Conservation (phyloP, 176 grass and related monocot species). For the Carex cristatella region DNA sequence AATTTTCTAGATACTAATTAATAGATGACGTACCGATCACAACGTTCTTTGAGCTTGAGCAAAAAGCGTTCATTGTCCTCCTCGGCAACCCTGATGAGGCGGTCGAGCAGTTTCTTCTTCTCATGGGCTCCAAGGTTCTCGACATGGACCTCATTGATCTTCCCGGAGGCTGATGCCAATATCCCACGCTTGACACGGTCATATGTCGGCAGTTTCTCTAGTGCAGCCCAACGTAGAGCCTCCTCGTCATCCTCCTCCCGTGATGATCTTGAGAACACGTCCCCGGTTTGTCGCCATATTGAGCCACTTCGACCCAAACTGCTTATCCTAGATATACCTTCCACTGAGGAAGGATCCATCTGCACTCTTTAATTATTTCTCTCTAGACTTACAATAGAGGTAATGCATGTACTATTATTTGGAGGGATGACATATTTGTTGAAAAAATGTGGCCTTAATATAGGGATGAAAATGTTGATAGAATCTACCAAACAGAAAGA, state of each 20-base stretch:
- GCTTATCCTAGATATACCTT: slow-evolving; percentile 27
- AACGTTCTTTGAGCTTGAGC: slow-evolving; percentile 68
- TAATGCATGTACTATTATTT: neutral
- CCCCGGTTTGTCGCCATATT: slow-evolving; percentile 38
- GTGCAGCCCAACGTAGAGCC: slow-evolving; percentile 74
- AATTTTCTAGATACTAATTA: neutral
- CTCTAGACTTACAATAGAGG: neutral
- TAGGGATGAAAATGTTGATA: neutral
- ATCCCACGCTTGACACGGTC: slow-evolving; percentile 69
- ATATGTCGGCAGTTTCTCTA: slow-evolving; percentile 81
- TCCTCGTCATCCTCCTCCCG: slow-evolving; percentile 86
- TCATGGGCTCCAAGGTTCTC: slow-evolving; percentile 39
- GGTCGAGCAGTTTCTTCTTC: slow-evolving; percentile 42
- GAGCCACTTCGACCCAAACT: slow-evolving; percentile 45
- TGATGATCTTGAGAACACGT: slow-evolving; percentile 66
- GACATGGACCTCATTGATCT: slow-evolving; percentile 49
- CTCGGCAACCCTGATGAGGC: slow-evolving; percentile 62
- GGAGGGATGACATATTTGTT: neutral
- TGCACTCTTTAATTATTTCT: neutral
- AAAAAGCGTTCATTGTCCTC: slow-evolving; percentile 83
- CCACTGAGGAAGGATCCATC: neutral
- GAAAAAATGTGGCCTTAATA: neutral
- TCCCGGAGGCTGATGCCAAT: slow-evolving; percentile 26
- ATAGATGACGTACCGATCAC: neutral
- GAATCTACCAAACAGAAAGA: neutral